Conservation (phyloP, 1,139 yeast genomes). For the Geotrichum histeridarum region DNA sequence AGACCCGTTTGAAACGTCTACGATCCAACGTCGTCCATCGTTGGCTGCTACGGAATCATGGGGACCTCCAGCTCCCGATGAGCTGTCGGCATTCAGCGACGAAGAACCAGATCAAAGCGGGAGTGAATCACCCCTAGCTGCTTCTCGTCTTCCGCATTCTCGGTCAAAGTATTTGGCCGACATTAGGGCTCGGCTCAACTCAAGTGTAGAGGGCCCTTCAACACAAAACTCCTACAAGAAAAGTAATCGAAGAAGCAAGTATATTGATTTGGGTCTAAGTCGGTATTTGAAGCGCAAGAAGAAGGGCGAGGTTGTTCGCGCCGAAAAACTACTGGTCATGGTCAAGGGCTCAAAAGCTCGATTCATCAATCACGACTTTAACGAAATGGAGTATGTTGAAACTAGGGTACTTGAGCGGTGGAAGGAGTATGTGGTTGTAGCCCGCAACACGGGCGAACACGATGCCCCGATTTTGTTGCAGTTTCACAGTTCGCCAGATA, state of each 20-base stretch:
- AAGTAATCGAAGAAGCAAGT: background rate
- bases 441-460: slow-evolving; percentile 51
- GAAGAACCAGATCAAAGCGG: background rate
- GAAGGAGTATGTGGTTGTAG: slow-evolving; percentile 67
- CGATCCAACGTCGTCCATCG: background rate
- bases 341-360: slow-evolving; percentile 42
- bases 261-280: background rate
- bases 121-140: background rate
- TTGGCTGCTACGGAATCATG: background rate
- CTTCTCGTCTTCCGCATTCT: too few relatives aligned
- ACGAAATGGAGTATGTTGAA: slow-evolving; percentile 49
- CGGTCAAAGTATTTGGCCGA: too few relatives aligned
- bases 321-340: slow-evolving; percentile 62
- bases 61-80: slow-evolving; percentile 6
- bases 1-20: background rate
- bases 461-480: slow-evolving; percentile 54
- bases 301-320: slow-evolving; percentile 59
- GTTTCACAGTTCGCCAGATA: slow-evolving; percentile 49
- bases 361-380: slow-evolving; percentile 35
- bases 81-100: background rate
- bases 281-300: slow-evolving; percentile 21
- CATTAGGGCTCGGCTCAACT: background rate
- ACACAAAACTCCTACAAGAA: background rate
- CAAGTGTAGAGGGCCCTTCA: background rate
- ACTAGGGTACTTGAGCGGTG: slow-evolving; percentile 63